phyloP scores from a whole-genome alignment of 1,284 basidiomycete genomes.

The Melampsora occidentalis region DNA sequence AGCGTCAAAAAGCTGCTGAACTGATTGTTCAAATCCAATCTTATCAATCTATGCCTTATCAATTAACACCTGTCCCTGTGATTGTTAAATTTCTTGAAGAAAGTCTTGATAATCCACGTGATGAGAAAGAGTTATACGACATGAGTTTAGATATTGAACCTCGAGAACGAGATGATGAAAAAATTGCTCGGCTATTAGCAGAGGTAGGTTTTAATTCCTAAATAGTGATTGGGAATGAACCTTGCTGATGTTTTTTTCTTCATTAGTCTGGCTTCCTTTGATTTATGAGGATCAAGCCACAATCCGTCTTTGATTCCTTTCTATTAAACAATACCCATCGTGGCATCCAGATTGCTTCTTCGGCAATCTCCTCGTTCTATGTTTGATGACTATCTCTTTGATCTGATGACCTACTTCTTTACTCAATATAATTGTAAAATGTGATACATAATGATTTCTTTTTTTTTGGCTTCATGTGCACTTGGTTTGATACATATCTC shows the following conservation, averaged over 20 bases:
- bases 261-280: background rate
- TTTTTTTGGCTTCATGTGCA: no score
- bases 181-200: conserved; percentile 64
- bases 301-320: no score
- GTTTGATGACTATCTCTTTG: no score
- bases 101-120: conserved; percentile 63
- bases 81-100: conserved; percentile 76
- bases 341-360: no score
- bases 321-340: no score
- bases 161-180: conserved; percentile 86
- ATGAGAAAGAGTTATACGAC: conserved; percentile 62
- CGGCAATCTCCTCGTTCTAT: no score
- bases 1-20: conserved; percentile 87
- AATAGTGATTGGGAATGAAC: background rate
- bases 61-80: conserved; percentile 68
- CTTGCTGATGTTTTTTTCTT: background rate
- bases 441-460: no score
- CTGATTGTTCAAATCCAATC: conserved; percentile 94
- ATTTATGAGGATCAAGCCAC: no score
- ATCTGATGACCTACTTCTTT: no score
- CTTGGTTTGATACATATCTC: no score
- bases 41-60: conserved; percentile 88
- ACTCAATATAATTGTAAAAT: no score
- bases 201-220: conserved; percentile 43
- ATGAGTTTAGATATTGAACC: conserved; percentile 83